Conservation (phyloP, 176 grass and related monocot species). For the Phyllostachys edulis region DNA sequence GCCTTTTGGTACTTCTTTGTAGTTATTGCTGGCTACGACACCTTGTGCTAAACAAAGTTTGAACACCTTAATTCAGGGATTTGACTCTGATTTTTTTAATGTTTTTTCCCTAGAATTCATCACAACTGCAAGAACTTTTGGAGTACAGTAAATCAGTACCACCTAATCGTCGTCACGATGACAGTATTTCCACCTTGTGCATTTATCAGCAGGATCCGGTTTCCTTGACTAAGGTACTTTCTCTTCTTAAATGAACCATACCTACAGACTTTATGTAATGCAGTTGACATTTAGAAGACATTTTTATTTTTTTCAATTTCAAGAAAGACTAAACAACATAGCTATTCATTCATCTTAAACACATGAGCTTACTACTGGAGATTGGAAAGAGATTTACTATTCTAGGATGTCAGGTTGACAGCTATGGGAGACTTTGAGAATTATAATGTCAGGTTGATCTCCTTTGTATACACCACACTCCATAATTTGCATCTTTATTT, state of each 20-base stretch:
- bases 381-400: not conserved
- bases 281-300: conserved; percentile 1
- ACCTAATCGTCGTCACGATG: conserved; percentile 60
- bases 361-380: not conserved
- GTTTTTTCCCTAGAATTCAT: conserved; percentile 45
- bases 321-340: not conserved
- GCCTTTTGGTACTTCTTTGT: conserved; percentile 10
- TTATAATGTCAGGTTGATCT: not conserved
- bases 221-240: conserved; percentile 72
- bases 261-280: not conserved
- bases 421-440: not conserved
- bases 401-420: not conserved
- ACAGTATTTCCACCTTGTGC: conserved; percentile 68
- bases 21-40: not conserved
- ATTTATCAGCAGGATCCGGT: conserved; percentile 62
- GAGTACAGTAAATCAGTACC: conserved; percentile 68
- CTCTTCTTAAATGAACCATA: conserved; percentile 28
- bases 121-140: conserved; percentile 78
- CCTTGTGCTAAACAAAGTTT: not conserved
- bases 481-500: not conserved
- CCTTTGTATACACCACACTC: not conserved
- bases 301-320: conserved; percentile 3
- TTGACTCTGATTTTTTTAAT: conserved; percentile 13
- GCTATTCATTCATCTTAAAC: not conserved
- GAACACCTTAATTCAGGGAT: not conserved